Evolutionary conservation across 176 grass and related monocot species (phyloP).

Genomic region (Echinochloa phyllopogon): DNA sequence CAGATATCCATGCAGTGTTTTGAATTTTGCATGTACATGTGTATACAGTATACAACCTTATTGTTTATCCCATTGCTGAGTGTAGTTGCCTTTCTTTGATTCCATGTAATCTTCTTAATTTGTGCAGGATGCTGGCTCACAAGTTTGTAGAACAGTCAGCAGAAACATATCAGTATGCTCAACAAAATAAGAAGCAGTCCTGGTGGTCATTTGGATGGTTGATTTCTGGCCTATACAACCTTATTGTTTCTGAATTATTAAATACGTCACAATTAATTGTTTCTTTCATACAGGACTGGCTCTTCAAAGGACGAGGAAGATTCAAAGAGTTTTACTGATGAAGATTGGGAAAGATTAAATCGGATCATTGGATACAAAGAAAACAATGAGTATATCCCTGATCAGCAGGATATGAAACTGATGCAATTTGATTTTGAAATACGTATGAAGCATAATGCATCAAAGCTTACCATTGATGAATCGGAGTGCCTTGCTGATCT

Average conservation of each 20-base stretch:
- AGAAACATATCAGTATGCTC: constrained; percentile 63
- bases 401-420: constrained; percentile 77
- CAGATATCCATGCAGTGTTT: constrained; percentile 21
- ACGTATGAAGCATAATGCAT: constrained; percentile 95
- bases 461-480: constrained; percentile 72
- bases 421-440: constrained; percentile 93
- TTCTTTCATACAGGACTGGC: constrained; percentile 55
- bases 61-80: constrained; percentile 23
- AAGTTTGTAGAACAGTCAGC: constrained; percentile 86
- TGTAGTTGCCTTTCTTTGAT: constrained; percentile 32
- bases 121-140: constrained; percentile 90
- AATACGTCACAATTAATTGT: constrained; percentile 33
- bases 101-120: constrained; percentile 50
- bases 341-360: constrained; percentile 95
- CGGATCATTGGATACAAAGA: constrained; percentile 96
- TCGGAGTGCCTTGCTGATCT: constrained; percentile 84
- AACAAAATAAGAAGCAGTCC: constrained; percentile 70
- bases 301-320: constrained; percentile 78
- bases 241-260: constrained; percentile 16
- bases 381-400: constrained; percentile 72
- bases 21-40: constrained; percentile 21
- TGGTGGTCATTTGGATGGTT: constrained; percentile 99
- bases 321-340: constrained; percentile 77
- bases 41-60: background rate
- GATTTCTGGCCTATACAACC: constrained; percentile 39